phyloP scores from a whole-genome alignment of 257 asterid genomes.

The Solanum boliviense region DNA sequence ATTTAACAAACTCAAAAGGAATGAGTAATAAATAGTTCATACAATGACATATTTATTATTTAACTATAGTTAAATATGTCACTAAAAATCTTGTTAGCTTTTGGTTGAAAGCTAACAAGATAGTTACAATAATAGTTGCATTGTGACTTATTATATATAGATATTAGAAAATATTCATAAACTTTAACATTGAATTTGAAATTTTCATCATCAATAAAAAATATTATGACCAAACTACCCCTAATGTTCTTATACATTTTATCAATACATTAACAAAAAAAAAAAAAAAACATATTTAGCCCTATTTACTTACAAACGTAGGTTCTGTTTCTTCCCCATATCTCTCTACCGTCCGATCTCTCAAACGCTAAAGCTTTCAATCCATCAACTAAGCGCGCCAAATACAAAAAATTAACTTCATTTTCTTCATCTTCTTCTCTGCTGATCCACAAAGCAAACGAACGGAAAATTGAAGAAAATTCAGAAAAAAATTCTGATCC shows the following conservation, averaged over 20 bases:
- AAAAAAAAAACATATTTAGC: not conserved
- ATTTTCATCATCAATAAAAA: not conserved
- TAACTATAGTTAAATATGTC: no score
- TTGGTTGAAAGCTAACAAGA: no score
- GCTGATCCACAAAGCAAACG: not conserved
- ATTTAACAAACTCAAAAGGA: no score
- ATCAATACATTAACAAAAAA: not conserved
- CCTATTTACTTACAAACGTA: not conserved
- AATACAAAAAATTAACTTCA: not conserved
- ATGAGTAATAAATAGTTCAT: no score
- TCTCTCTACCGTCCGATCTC: conserved; percentile 1
- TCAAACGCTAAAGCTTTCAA: not conserved
- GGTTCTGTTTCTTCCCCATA: not conserved
- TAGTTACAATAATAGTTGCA: no score
- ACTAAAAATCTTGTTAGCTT: no score
- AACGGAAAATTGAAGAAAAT: not conserved
- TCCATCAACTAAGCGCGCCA: not conserved
- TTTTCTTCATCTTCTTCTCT: not conserved
- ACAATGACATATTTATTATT: no score
- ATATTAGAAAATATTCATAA: not conserved
- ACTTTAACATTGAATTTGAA: not conserved
- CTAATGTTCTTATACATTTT: not conserved
- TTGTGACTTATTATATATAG: not conserved
- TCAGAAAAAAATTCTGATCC: not conserved
- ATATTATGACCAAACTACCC: not conserved